Evolutionary conservation across 495 filamentous ascomycete genomes (phyloP).

Genomic region (Hypoxylon fuscum): DNA sequence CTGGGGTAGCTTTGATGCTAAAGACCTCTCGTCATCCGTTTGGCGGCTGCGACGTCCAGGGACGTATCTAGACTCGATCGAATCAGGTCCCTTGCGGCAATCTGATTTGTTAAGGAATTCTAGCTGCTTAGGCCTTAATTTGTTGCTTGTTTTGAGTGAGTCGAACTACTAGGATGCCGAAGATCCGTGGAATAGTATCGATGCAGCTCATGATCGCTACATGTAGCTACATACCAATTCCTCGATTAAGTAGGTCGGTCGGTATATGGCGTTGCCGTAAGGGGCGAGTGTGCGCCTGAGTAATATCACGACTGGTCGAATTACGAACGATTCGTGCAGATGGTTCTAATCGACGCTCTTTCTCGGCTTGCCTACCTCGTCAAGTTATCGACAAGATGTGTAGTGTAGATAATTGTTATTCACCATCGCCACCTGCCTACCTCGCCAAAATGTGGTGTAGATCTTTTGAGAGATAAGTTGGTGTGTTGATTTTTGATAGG

Average conservation of each 20-base stretch:
- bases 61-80: neutral
- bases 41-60: conserved; percentile 6
- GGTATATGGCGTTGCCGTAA: conserved; percentile 9
- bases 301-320: conserved; percentile 8
- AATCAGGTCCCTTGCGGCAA: neutral
- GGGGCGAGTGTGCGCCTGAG: neutral
- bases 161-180: neutral
- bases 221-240: neutral
- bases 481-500: conserved; percentile 25
- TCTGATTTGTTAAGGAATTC: conserved; percentile 9
- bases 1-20: conserved; percentile 1
- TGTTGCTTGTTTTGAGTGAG: conserved; percentile 4
- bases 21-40: neutral
- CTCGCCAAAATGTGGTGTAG: conserved; percentile 7
- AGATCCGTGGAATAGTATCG: neutral
- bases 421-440: neutral
- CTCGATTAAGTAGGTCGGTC: conserved; percentile 24
- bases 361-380: conserved; percentile 12
- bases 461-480: conserved; percentile 27
- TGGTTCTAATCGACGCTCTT: conserved; percentile 8
- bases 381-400: conserved; percentile 26
- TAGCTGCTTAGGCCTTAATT: conserved; percentile 1
- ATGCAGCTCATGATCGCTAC: conserved; percentile 9
- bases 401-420: neutral
- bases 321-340: conserved; percentile 5